Conservation (phyloP, 495 filamentous ascomycete genomes). For the Chaetomium cochliodes region DNA sequence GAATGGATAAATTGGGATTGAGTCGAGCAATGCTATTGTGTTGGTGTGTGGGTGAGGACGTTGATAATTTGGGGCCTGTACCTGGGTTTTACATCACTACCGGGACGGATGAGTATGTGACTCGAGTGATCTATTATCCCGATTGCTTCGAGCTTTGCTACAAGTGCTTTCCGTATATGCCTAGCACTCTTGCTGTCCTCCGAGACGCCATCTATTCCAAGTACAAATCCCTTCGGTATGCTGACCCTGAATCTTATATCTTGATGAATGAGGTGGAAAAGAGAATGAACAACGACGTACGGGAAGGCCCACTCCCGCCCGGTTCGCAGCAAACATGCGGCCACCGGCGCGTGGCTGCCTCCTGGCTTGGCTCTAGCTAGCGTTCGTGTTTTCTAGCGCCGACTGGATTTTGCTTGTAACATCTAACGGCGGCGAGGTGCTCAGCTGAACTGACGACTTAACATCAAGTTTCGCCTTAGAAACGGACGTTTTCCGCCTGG, state of each 20-base stretch:
- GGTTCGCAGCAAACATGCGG: background rate
- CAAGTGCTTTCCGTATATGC: too few species aligned
- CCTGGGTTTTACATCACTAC: too few species aligned
- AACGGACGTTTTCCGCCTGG: background rate
- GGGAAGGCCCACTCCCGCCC: background rate
- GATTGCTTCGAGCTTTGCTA: too few species aligned
- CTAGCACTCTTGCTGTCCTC: too few species aligned
- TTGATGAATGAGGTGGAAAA: background rate
- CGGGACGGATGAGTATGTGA: too few species aligned
- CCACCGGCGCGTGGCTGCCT: background rate
- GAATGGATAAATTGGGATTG: slow-evolving; percentile 1
- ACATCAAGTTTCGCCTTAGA: background rate
- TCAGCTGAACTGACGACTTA: background rate
- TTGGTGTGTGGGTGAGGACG: background rate
- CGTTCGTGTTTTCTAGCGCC: background rate
- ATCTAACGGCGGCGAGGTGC: background rate
- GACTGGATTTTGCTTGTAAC: background rate
- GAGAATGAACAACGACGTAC: background rate
- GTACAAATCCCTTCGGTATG: background rate
- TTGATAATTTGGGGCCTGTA: too few species aligned
- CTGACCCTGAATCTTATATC: background rate
- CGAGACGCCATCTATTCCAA: too few species aligned
- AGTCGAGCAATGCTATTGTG: background rate
- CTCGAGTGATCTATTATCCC: too few species aligned
- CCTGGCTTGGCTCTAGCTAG: background rate